Conservation (phyloP, 371 early-diverging fungal species). For the Mycotypha africana region DNA sequence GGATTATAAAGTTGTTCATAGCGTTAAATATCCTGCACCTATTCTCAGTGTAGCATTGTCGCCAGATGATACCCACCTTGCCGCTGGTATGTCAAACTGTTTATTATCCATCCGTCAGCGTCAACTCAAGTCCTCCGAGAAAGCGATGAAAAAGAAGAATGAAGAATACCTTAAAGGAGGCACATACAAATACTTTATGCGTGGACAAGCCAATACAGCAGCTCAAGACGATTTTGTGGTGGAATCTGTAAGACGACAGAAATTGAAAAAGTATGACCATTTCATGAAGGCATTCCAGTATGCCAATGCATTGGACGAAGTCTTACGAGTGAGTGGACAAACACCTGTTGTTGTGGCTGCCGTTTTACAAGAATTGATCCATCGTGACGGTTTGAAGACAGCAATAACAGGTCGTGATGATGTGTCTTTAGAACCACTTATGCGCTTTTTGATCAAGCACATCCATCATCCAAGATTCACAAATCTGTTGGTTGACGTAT, state of each 20-base stretch:
- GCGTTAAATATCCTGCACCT: slow-evolving; percentile 88
- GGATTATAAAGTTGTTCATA: slow-evolving; percentile 83
- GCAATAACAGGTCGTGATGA: slow-evolving; percentile 90
- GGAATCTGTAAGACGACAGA: slow-evolving; percentile 55
- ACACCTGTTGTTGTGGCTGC: slow-evolving; percentile 55
- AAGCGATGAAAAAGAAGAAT: slow-evolving; percentile 42
- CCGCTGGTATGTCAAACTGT: slow-evolving; percentile 92
- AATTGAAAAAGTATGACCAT: slow-evolving; percentile 75
- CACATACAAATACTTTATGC: slow-evolving; percentile 67
- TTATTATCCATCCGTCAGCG: slow-evolving; percentile 83
- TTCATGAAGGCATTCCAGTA: slow-evolving; percentile 79
- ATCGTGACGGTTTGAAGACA: slow-evolving; percentile 71
- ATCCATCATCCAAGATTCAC: slow-evolving; percentile 77
- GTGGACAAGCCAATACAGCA: slow-evolving; percentile 47
- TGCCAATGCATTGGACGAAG: slow-evolving; percentile 84
- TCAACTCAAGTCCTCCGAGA: slow-evolving; percentile 54
- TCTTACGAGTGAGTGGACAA: slow-evolving; percentile 43
- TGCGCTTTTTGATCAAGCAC: slow-evolving; percentile 72
- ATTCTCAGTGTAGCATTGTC: slow-evolving; percentile 81
- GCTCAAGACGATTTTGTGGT: slow-evolving; percentile 64
- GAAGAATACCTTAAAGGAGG: slow-evolving; percentile 47
- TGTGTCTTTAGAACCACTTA: slow-evolving; percentile 72
- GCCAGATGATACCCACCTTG: slow-evolving; percentile 83
- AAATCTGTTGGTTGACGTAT: slow-evolving; percentile 69
- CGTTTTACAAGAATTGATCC: slow-evolving; percentile 84